Evolutionary conservation across 805 yeast species (phyloP).

Genomic region (Teunomyces atbi): DNA sequence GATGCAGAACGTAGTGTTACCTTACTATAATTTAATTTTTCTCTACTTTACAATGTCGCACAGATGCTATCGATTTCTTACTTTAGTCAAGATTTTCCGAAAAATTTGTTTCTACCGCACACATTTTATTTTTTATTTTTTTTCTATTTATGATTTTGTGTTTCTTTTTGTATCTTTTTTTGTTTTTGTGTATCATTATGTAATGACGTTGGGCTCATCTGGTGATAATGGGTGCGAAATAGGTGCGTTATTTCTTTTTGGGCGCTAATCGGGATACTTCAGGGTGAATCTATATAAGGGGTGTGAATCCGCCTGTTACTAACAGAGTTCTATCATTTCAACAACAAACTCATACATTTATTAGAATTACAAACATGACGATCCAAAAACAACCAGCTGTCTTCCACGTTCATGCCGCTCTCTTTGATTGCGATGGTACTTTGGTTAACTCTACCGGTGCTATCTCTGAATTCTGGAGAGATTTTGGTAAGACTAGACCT

Average conservation of each 20-base stretch:
- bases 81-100: background rate
- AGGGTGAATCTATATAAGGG: slow-evolving; percentile 4
- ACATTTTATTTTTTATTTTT: background rate
- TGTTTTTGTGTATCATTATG: background rate
- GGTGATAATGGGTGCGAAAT: slow-evolving; percentile 3
- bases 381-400: slow-evolving; percentile 38
- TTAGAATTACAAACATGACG: slow-evolving; percentile 23
- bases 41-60: background rate
- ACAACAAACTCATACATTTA: no score
- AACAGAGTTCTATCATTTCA: no score
- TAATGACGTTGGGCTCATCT: slow-evolving; percentile 2
- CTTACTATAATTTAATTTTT: background rate
- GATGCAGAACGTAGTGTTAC: no score
- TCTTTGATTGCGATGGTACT: slow-evolving; percentile 88
- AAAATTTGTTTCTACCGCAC: background rate
- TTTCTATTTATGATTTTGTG: background rate
- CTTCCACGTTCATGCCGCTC: slow-evolving; percentile 45
- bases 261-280: background rate
- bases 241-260: slow-evolving; percentile 1
- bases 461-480: slow-evolving; percentile 80
- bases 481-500: slow-evolving; percentile 64
- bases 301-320: background rate
- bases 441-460: slow-evolving; percentile 80
- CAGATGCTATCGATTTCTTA: background rate
- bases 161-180: background rate